phyloP scores from a whole-genome alignment of 179 eudicot species.

The Drosera spatulata region DNA sequence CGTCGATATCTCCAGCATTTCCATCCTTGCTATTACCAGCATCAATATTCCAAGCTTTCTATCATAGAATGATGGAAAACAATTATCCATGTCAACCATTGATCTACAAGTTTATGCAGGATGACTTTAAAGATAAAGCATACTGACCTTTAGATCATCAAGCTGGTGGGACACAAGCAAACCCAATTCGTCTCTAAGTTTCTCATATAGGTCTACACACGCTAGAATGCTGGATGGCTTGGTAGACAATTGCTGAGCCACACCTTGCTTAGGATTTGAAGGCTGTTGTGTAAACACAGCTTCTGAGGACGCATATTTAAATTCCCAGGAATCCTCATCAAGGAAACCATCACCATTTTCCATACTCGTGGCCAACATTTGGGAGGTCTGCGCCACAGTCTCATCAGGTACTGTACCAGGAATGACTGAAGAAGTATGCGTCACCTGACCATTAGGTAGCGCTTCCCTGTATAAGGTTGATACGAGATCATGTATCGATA shows the following conservation, averaged over 20 bases:
- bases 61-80: conserved; percentile 24
- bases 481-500: conserved; percentile 55
- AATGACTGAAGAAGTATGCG: conserved; percentile 19
- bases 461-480: conserved; percentile 62
- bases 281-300: conserved; percentile 15
- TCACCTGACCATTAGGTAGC: conserved; percentile 40
- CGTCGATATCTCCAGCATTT: conserved; percentile 19
- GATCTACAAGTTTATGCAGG: neutral
- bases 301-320: conserved; percentile 17
- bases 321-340: conserved; percentile 43
- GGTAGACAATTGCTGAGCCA: conserved; percentile 14
- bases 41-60: conserved; percentile 34
- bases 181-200: conserved; percentile 34
- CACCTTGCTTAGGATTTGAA: conserved; percentile 10
- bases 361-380: conserved; percentile 11
- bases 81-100: conserved; percentile 9
- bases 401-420: conserved; percentile 15
- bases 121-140: neutral
- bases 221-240: conserved; percentile 20
- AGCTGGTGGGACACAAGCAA: conserved; percentile 40
- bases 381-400: conserved; percentile 18
- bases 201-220: conserved; percentile 34
- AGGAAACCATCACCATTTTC: conserved; percentile 3
- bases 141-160: conserved; percentile 48
- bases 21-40: conserved; percentile 23